These are phyloP conservation scores for Luffa acutangula DNA, from an alignment of 306 rosid species.

Conservation along the genomic window DNA sequence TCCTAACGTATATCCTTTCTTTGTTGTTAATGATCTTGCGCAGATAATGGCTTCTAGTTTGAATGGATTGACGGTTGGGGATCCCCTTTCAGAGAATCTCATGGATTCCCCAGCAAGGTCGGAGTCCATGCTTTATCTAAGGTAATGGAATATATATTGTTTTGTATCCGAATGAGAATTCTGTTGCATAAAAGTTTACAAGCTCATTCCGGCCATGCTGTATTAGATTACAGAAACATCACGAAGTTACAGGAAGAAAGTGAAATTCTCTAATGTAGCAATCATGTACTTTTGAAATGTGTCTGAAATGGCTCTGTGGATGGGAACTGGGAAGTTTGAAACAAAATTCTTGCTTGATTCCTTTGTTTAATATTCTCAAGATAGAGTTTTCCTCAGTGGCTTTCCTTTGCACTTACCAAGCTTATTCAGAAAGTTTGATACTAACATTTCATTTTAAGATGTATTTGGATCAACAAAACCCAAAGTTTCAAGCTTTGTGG, in stretches of 20 bases:
- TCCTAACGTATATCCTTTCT: not conserved
- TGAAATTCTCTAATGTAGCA: not conserved
- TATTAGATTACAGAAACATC: not conserved
- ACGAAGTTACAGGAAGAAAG: not conserved
- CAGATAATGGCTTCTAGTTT: conserved; percentile 99
- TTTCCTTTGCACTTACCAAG: not conserved
- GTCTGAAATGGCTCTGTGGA: not conserved
- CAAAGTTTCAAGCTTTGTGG: not conserved
- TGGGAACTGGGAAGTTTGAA: not conserved
- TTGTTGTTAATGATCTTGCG: not conserved
- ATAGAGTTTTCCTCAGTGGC: not conserved
- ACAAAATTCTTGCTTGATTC: not conserved
- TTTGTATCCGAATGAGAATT: not conserved
- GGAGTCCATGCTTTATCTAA: conserved; percentile 55
- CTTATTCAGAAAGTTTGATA: not conserved
- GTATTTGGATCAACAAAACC: not conserved
- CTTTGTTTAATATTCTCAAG: not conserved
- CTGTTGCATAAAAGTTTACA: not conserved
- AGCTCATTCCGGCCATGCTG: not conserved
- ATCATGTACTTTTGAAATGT: not conserved
- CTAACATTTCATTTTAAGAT: not conserved
- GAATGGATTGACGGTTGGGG: conserved; percentile 94
- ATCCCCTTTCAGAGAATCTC: conserved; percentile 78
- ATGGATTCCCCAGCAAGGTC: conserved; percentile 98
- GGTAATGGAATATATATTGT: conserved; percentile 26